Conservation (phyloP, 169 alveolate genomes). For the Theileria luwenshuni region DNA sequence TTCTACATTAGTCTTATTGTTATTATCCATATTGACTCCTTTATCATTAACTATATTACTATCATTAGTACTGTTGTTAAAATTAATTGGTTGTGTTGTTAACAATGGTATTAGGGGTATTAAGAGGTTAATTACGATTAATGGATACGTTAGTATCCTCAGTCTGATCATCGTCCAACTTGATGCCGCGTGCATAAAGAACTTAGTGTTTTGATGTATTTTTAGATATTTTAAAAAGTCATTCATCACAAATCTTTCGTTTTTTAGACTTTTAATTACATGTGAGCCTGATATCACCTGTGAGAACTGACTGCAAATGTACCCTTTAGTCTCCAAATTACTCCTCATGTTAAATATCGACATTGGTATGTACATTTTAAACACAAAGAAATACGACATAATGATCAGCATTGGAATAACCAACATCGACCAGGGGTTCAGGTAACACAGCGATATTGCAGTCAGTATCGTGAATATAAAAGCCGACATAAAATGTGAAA, state of each 20-base stretch:
- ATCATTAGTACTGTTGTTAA: constrained; percentile 3
- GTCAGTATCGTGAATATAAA: constrained; percentile 32
- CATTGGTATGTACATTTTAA: constrained; percentile 60
- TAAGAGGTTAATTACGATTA: constrained; percentile 42
- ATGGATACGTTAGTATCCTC: constrained; percentile 48
- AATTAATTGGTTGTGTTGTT: background rate
- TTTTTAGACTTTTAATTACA: constrained; percentile 41
- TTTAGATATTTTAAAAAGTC: constrained; percentile 49
- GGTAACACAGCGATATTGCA: constrained; percentile 33
- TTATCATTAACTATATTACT: background rate
- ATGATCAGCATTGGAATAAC: constrained; percentile 46
- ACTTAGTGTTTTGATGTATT: constrained; percentile 50
- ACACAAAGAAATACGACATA: constrained; percentile 39
- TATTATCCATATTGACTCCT: background rate
- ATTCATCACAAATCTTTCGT: constrained; percentile 42
- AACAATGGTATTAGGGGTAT: constrained; percentile 43
- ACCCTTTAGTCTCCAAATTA: constrained; percentile 42
- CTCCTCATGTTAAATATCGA: constrained; percentile 54
- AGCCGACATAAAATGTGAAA: constrained; percentile 48
- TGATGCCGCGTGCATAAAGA: constrained; percentile 40
- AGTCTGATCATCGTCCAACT: constrained; percentile 62
- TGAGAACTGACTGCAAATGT: constrained; percentile 47
- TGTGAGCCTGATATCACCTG: constrained; percentile 57
- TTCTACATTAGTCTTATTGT: too few relatives aligned
- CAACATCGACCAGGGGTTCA: constrained; percentile 49